phyloP scores from a whole-genome alignment of 2,329 filamentous ascomycete species.

The Fusarium irregulare region DNA sequence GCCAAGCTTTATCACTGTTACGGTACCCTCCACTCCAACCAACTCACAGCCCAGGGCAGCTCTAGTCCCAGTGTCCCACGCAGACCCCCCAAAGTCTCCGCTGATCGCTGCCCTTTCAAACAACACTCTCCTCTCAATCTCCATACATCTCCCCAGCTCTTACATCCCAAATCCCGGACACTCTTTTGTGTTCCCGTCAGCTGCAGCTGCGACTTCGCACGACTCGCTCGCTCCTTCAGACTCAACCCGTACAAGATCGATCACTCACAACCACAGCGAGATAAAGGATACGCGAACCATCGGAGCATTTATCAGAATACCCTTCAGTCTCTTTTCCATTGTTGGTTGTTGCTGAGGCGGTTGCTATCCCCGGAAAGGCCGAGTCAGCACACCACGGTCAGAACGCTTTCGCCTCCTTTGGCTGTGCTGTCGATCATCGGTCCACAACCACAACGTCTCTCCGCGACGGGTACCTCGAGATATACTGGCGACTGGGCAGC shows the following conservation, averaged over 20 bases:
- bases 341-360: constrained; percentile 1
- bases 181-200: constrained; percentile 18
- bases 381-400: constrained; percentile 33
- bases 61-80: constrained; percentile 18
- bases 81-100: constrained; percentile 24
- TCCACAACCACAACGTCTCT: constrained; percentile 35
- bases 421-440: constrained; percentile 39
- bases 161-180: constrained; percentile 29
- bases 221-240: constrained; percentile 14
- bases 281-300: background rate
- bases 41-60: background rate
- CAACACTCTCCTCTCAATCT: constrained; percentile 28
- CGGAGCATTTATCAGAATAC: background rate
- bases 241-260: background rate
- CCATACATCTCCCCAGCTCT: constrained; percentile 33
- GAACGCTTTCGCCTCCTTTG: constrained; percentile 37
- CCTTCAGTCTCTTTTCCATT: background rate
- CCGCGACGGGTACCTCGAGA: constrained; percentile 13
- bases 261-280: constrained; percentile 5
- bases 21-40: background rate
- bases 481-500: constrained; percentile 8
- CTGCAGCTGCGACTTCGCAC: constrained; percentile 30
- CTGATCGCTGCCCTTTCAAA: constrained; percentile 38
- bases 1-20: constrained; percentile 33
- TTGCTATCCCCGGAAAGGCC: constrained; percentile 23